Evolutionary conservation across 1,284 basidiomycete species (phyloP).

Genomic region (Flammula alnicola): DNA sequence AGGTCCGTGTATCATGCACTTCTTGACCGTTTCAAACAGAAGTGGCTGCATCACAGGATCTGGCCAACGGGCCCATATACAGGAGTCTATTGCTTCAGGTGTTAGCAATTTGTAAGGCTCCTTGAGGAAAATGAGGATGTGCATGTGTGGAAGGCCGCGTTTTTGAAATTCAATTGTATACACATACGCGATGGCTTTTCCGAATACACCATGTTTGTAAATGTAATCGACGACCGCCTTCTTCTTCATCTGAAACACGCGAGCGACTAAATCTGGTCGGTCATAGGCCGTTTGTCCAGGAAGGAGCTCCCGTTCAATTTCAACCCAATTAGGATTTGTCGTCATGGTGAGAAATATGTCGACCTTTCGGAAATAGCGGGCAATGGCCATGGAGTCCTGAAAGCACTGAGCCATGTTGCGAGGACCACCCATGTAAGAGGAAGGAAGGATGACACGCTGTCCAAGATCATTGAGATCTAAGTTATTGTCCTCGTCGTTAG

Average conservation of each 20-base stretch:
- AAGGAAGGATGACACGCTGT: slow-evolving; percentile 41
- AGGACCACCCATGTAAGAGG: slow-evolving; percentile 43
- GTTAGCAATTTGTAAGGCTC: slow-evolving; percentile 33
- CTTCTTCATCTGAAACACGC: slow-evolving; percentile 49
- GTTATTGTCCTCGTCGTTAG: slow-evolving; percentile 26
- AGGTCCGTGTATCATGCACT: slow-evolving; percentile 52
- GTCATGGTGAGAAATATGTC: slow-evolving; percentile 54
- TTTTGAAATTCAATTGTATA: slow-evolving; percentile 58
- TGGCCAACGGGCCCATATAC: slow-evolving; percentile 46
- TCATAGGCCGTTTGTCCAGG: slow-evolving; percentile 45
- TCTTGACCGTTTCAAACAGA: slow-evolving; percentile 38
- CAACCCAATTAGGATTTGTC: slow-evolving; percentile 49
- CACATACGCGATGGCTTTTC: slow-evolving; percentile 37
- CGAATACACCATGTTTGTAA: slow-evolving; percentile 39
- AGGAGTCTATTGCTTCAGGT: slow-evolving; percentile 40
- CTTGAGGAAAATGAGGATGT: slow-evolving; percentile 46
- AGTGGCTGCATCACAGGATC: slow-evolving; percentile 40
- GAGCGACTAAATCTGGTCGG: slow-evolving; percentile 48
- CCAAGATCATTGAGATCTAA: slow-evolving; percentile 38
- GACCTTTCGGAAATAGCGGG: slow-evolving; percentile 34
- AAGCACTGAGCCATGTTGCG: slow-evolving; percentile 45
- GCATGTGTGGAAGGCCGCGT: slow-evolving; percentile 51
- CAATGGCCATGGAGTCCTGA: slow-evolving; percentile 51
- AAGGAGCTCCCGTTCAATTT: slow-evolving; percentile 44
- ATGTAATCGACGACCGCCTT: slow-evolving; percentile 42